phyloP scores from a whole-genome alignment of 192 early-diverging fungal species.

The Podila clonocystis region DNA sequence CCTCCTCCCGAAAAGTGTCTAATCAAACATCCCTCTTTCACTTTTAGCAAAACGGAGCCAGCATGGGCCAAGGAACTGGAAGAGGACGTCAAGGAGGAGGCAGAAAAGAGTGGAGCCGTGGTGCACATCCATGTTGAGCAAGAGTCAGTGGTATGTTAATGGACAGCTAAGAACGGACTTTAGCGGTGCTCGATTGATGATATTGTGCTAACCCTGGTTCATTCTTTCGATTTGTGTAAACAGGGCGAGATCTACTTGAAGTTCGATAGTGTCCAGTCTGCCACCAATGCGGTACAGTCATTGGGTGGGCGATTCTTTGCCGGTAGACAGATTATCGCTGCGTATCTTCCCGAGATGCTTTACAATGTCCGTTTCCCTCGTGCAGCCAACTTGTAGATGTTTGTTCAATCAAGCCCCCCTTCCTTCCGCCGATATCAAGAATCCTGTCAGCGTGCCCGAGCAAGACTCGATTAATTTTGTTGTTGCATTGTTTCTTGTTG shows the following conservation, averaged over 20 bases:
- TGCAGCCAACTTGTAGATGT: slow-evolving; percentile 61
- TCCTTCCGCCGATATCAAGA: no score
- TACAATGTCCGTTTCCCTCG: slow-evolving; percentile 74
- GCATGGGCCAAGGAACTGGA: slow-evolving; percentile 88
- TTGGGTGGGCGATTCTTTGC: slow-evolving; percentile 93
- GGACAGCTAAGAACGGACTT: no score
- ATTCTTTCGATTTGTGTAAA: slow-evolving; percentile 2
- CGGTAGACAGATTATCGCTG: slow-evolving; percentile 79
- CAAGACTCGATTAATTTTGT: no score
- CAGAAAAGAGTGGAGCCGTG: slow-evolving; percentile 80
- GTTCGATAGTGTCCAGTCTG: slow-evolving; percentile 76
- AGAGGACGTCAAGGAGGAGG: slow-evolving; percentile 87
- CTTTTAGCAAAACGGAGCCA: slow-evolving; percentile 78
- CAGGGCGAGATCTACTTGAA: slow-evolving; percentile 88
- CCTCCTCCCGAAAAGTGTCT: background rate
- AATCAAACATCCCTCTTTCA: slow-evolving; percentile 3
- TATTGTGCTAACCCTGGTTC: background rate
- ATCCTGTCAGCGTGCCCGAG: background rate
- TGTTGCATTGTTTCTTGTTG: background rate
- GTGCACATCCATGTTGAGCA: slow-evolving; percentile 77
- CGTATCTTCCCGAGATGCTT: slow-evolving; percentile 67
- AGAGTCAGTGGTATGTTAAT: slow-evolving; percentile 59
- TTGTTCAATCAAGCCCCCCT: background rate
- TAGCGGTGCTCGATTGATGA: no score
- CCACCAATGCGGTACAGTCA: slow-evolving; percentile 71